Percentiles rank a stretch among this genome's conserved stretches.
These are phyloP conservation scores for Bremia lactucae DNA, from an alignment of 352 stramenopile species.

Conservation along the genomic window DNA sequence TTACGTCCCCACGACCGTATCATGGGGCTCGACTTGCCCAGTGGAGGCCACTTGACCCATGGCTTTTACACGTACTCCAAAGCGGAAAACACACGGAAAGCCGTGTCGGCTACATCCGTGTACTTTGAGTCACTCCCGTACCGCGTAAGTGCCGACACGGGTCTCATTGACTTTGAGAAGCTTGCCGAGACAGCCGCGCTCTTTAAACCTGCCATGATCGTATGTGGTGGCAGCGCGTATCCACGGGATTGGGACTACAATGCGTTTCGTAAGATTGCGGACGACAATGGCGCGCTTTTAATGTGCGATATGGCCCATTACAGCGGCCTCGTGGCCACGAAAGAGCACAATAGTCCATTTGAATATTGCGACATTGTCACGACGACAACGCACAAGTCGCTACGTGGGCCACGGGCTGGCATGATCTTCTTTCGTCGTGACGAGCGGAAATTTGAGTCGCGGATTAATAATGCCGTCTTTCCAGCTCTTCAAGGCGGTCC, in stretches of 20 bases:
- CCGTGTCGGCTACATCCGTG: conserved; percentile 97
- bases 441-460: conserved; percentile 85
- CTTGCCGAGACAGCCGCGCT: conserved; percentile 89
- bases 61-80: conserved; percentile 97
- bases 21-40: conserved; percentile 98
- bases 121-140: conserved; percentile 99
- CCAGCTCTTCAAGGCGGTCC: conserved; percentile 95
- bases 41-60: conserved; percentile 97
- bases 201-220: conserved; percentile 97
- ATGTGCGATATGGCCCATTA: conserved; percentile 99
- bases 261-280: conserved; percentile 94
- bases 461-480: conserved; percentile 99
- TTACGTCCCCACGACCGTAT: conserved; percentile 97
- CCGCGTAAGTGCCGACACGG: conserved; percentile 89
- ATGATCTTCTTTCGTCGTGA: conserved; percentile 99
- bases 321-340: conserved; percentile 94
- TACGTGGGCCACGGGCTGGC: conserved; percentile 93
- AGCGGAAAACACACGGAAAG: conserved; percentile 94
- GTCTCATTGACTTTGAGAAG: conserved; percentile 96
- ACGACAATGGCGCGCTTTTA: conserved; percentile 94
- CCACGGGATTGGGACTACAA: conserved; percentile 98
- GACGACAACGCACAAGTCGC: conserved; percentile 98
- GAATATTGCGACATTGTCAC: conserved; percentile 98
- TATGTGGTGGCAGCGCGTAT: conserved; percentile 96
- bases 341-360: conserved; percentile 92